phyloP scores from a whole-genome alignment of 352 stramenopile species.

The Phytophthora pistaciae region DNA sequence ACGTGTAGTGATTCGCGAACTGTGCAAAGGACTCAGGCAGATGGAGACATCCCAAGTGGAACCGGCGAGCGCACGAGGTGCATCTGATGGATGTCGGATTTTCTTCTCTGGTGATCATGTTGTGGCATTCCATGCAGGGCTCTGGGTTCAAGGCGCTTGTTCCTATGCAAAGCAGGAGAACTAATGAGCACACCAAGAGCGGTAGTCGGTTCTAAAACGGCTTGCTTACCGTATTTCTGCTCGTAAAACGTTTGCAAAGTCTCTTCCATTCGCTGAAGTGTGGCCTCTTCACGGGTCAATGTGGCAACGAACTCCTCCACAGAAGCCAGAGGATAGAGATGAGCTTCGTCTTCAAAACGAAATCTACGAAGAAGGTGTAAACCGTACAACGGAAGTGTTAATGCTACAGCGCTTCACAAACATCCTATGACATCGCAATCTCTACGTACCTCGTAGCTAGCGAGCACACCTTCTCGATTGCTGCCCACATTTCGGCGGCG shows the following conservation, averaged over 20 bases:
- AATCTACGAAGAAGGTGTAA: conserved; percentile 28
- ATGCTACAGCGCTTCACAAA: background rate
- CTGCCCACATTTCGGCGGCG: conserved; percentile 29
- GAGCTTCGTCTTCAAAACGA: conserved; percentile 72
- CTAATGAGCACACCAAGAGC: background rate
- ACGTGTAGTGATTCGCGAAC: conserved; percentile 67
- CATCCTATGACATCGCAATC: background rate
- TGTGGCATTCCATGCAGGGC: conserved; percentile 50
- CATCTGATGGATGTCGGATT: conserved; percentile 54
- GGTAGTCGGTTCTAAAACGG: background rate
- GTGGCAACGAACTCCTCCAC: conserved; percentile 43
- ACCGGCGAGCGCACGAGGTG: conserved; percentile 48
- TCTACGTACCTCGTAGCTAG: conserved; percentile 55
- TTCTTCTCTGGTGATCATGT: conserved; percentile 43
- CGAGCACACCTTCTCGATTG: conserved; percentile 54
- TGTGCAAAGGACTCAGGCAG: conserved; percentile 68
- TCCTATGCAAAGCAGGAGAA: conserved; percentile 10
- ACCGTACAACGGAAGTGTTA: background rate
- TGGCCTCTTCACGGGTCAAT: conserved; percentile 44
- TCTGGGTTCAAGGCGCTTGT: conserved; percentile 22
- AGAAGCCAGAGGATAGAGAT: conserved; percentile 68
- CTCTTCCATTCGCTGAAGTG: conserved; percentile 48
- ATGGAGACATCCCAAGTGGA: conserved; percentile 66
- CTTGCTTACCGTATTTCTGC: conserved; percentile 38
- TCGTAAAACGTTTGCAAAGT: conserved; percentile 44